Conservation (phyloP, 1,284 basidiomycete species). For the Trichosporon ovoides region DNA sequence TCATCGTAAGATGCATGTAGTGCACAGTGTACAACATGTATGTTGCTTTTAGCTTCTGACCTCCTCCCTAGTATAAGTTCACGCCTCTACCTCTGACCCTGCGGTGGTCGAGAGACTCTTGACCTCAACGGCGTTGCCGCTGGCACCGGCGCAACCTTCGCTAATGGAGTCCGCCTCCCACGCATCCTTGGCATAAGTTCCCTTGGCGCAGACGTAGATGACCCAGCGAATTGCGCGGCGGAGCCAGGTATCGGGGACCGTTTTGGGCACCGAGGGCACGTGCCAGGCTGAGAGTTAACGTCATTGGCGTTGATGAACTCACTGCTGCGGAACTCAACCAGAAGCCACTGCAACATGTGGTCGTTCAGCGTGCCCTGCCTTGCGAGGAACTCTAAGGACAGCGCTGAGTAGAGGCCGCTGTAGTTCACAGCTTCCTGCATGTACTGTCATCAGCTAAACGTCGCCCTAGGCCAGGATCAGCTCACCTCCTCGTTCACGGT, state of each 20-base stretch:
- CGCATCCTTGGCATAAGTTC: not conserved
- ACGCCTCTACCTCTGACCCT: too few species aligned
- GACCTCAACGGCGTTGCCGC: too few species aligned
- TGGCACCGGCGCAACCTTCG: too few species aligned
- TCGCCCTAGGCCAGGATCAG: too few species aligned
- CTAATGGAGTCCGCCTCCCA: not conserved
- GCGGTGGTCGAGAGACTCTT: too few species aligned
- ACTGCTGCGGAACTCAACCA: conserved; percentile 1
- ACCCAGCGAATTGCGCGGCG: conserved; percentile 1
- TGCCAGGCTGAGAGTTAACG: not conserved
- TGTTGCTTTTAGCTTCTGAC: too few species aligned
- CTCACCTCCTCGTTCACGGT: not conserved
- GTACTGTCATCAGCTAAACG: not conserved
- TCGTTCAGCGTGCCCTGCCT: not conserved
- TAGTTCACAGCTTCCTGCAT: not conserved
- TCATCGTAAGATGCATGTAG: too few species aligned
- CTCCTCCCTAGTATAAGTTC: too few species aligned
- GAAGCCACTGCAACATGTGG: not conserved
- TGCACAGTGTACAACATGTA: too few species aligned
- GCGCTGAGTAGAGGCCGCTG: not conserved
- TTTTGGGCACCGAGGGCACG: not conserved
- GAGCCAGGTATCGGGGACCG: not conserved
- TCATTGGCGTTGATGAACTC: not conserved
- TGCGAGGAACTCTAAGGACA: not conserved
- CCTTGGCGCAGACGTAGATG: not conserved